Base-by-base conservation (phyloP, 495 filamentous ascomycete species). In the Xylaria venustula region DNA sequence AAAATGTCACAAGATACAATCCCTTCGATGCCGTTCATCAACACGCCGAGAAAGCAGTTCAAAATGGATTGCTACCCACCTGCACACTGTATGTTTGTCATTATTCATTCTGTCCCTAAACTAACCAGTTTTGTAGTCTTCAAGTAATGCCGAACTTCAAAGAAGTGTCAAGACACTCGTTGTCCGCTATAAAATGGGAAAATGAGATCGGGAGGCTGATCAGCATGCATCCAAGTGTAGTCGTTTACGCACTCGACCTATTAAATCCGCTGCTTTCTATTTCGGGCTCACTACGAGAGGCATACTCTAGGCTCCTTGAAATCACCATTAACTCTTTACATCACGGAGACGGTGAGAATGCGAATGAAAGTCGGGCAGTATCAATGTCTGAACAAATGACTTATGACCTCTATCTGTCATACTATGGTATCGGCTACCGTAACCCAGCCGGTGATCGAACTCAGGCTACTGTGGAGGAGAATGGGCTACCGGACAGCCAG, bases 401-500 rank as follows among this genome's bases (percentile, higher is more conserved):
- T 37, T 66, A 56, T 44, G 67, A 69, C 44, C 28, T 67, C 46
- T 66, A 71, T 32, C n/a, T 69, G 26, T 71, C 69, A 15, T 32
- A 64, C 17, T 36, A 54, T 50, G 62, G 69, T 4, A 19, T 69
- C 6, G 67, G 68, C 53, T 59, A 58, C 54, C 64, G 60, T 12
- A 54, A 50, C 40, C 25, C 52, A 20, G 54, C 52, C 44, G 44
- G 51, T 32, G 44, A 19, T 14, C 54, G 52, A 28, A 11, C 40
- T 42, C 61, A 41, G 17, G 34, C 47, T 37, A 2, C 50, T 54
- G 48, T 14, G 42, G 62, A 30, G 19, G 67, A 64, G 9, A 53
- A 52, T 14, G 66, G 63, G 67, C 53, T 52, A n/a, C 54, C 64
- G 17, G 63, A 64, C 50, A 71, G 69, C 14, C 69, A 71, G 34